A percentile compares a stretch with the other conserved stretches of the same genome.
These are phyloP conservation scores for Rubus parviflorus DNA, from an alignment of 306 rosid genomes.

Conservation along the genomic window DNA sequence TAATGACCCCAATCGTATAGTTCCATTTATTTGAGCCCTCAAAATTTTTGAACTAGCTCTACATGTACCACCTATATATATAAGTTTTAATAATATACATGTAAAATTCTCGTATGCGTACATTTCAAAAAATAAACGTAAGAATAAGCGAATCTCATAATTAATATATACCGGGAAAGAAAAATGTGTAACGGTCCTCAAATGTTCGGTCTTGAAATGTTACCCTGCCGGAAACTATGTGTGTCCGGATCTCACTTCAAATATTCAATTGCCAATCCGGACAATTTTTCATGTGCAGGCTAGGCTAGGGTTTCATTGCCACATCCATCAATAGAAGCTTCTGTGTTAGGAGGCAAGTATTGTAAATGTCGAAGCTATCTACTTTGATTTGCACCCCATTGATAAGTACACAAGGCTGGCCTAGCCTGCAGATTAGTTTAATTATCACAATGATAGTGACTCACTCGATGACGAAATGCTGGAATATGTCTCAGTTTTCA, in stretches of 20 bases:
- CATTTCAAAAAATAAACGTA: too few relatives aligned
- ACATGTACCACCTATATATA: too few relatives aligned
- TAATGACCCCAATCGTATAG: too few relatives aligned
- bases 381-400: conserved; percentile 1
- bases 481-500: neutral
- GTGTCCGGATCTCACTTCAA: neutral
- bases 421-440: conserved; percentile 19
- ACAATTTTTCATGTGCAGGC: neutral
- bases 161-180: too few relatives aligned
- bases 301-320: neutral
- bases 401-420: conserved; percentile 2
- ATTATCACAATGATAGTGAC: conserved; percentile 1
- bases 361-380: conserved; percentile 3
- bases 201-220: too few relatives aligned
- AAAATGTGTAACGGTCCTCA: too few relatives aligned
- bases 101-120: too few relatives aligned
- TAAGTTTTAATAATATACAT: too few relatives aligned
- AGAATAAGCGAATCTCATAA: too few relatives aligned
- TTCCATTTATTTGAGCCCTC: too few relatives aligned
- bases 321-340: neutral
- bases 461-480: conserved; percentile 8
- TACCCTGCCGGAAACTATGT: neutral
- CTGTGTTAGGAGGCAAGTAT: neutral
- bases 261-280: neutral
- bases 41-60: too few relatives aligned